phyloP scores from a whole-genome alignment of 2,329 filamentous ascomycete genomes.

The Dactylellina parvicollis region DNA sequence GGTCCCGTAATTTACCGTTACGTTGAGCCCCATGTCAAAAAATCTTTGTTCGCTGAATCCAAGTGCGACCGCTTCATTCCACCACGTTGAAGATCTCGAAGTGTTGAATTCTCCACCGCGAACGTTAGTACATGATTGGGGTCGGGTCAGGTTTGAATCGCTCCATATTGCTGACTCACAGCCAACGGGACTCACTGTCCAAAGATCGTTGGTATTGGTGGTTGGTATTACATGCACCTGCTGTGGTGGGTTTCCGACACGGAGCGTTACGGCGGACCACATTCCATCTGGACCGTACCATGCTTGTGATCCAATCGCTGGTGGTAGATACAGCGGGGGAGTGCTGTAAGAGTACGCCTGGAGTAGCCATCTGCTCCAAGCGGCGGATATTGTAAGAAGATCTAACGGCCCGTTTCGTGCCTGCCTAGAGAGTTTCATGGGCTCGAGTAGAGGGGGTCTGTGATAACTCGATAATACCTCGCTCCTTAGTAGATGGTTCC shows the following conservation, averaged over 20 bases:
- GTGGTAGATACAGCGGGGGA: slow-evolving; percentile 16
- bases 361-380: background rate
- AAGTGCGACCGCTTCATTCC: slow-evolving; percentile 1
- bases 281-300: slow-evolving; percentile 48
- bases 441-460: background rate
- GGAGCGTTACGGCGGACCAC: slow-evolving; percentile 42
- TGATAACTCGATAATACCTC: too few species aligned
- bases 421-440: background rate
- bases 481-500: too few species aligned
- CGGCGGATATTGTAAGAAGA: background rate
- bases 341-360: slow-evolving; percentile 3
- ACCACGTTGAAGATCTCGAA: slow-evolving; percentile 31
- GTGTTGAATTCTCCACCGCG: slow-evolving; percentile 33
- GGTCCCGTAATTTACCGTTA: slow-evolving; percentile 24
- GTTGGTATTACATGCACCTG: slow-evolving; percentile 27
- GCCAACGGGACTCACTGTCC: slow-evolving; percentile 22
- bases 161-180: slow-evolving; percentile 14
- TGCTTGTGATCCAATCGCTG: slow-evolving; percentile 21
- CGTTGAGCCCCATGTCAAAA: slow-evolving; percentile 20
- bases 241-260: slow-evolving; percentile 37
- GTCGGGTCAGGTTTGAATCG: background rate
- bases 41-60: slow-evolving; percentile 35
- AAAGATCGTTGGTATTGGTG: slow-evolving; percentile 19
- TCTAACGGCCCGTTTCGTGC: background rate
- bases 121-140: background rate